Evolutionary conservation across 2,329 filamentous ascomycete genomes (phyloP).

Genomic region (Alternaria novae-zelandiae): DNA sequence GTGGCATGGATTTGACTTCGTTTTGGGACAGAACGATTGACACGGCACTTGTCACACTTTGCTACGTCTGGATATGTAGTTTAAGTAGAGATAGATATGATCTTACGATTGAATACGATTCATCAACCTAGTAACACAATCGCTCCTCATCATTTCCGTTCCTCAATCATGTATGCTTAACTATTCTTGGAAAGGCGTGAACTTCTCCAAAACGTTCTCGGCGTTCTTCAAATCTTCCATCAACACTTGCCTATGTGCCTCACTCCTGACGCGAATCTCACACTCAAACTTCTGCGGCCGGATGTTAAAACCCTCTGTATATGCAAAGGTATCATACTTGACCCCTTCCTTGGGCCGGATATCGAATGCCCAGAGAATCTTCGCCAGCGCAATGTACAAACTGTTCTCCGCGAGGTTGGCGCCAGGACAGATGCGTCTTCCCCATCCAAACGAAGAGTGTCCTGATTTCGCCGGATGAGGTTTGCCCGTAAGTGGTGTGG

Average conservation of each 20-base stretch:
- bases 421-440: conserved; percentile 41
- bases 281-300: conserved; percentile 47
- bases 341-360: conserved; percentile 38
- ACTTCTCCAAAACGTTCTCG: conserved; percentile 41
- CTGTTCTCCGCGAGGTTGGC: conserved; percentile 40
- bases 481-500: conserved; percentile 23
- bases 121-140: neutral
- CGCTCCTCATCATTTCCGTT: neutral
- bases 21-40: neutral
- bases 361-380: conserved; percentile 46
- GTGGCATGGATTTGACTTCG: neutral
- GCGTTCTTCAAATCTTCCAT: conserved; percentile 37
- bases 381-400: conserved; percentile 42
- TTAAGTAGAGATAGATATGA: neutral
- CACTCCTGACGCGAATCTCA: conserved; percentile 41
- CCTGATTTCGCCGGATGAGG: conserved; percentile 39
- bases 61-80: neutral
- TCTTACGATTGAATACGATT: neutral
- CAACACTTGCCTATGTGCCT: conserved; percentile 37
- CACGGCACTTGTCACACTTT: neutral
- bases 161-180: neutral
- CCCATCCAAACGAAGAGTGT: conserved; percentile 47
- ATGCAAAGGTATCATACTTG: conserved; percentile 49
- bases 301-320: conserved; percentile 52
- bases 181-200: conserved; percentile 44